Base-by-base conservation (phyloP, 2,329 filamentous ascomycete genomes). In the Dactylellina drechsleri region DNA sequence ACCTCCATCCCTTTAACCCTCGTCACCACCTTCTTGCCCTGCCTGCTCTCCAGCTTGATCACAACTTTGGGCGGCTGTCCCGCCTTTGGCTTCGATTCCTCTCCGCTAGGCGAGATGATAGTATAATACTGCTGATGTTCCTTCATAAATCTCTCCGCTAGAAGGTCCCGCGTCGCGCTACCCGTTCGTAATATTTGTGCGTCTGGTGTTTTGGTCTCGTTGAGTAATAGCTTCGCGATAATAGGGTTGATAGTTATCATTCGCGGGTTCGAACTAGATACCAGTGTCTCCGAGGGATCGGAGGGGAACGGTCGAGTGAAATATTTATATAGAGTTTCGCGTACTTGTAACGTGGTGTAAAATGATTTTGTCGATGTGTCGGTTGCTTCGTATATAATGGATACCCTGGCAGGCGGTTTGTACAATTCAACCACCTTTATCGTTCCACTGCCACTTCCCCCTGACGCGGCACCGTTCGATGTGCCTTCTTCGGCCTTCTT, bases 21-120 rank as follows among this genome's bases (percentile, higher is more conserved):
- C 2, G 89, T 90, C 1, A 88, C 87, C 1, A 86, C 87, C 81
- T 91, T 91, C 67, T 88, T 88, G 6, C 88, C 88, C 18, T 85
- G 87, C n/a, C 89, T 85, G 16, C 87, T 89, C 79, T 91, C 89
- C 7, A 91, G 82, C 0, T 83, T 84, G 58, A 91, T 84, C 15
- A 84, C 83, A 28, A 89, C 84, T 77, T 88, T 89, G 0, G 89
- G 88, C 4, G 87, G 83, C 0, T 85, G 80, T 0, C 89, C 89
- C 1, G 87, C 83, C 79, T 87, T 89, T 0, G 88, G 86, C 79
- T 90, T 91, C n/a, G 84, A 81, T 57, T 83, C 82, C 43, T 80
- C 79, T 2, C 83, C 82, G 23, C 82, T 80, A 64, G 85, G 84
- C 18, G 84, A 83, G 2, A 89, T 81, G 53, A 90, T 87, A 50